Base-by-base conservation (phyloP, 495 filamentous ascomycete genomes). In the Baudoinia panamericana region DNA sequence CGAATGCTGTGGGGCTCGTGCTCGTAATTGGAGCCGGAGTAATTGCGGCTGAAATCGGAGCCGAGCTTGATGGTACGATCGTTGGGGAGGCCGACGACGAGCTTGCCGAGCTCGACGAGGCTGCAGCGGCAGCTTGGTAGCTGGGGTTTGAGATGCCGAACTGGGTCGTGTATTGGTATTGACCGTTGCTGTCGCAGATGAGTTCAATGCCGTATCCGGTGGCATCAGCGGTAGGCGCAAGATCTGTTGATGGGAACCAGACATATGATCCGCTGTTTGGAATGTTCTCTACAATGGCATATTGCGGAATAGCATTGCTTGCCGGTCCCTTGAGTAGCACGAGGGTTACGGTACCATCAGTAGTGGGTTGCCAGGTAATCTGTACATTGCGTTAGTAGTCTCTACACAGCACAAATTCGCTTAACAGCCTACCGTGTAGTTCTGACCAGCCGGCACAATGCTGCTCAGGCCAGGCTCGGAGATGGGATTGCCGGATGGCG, bases 81-180 rank as follows among this genome's bases (percentile, higher is more conserved):
- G 20, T 35, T 25, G 30, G 13, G 20, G 35, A 35, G 18, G 29
- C 41, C 28, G 30, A 41, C 25, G 26, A 21, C 20, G 30, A 30
- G 30, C 28, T 35, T 21, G 39, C 35, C 16, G 26, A 45, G 3
- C 21, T 12, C 12, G 45, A 41, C 5, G 42, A 45, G 17, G 42
- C 28, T 5, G 25, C 9, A 9, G 42, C 15, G 5, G 22, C 11
- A 3, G 41, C 8, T 8, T 26, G 24, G 50, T 51, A 51, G 38
- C 44, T 13, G 13, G 34, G 16, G 59, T 74, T 75, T 38, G 58
- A 57, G 58, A 83, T 63, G 52, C 78, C 78, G 61, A 80, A 83
- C 55, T 82, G 78, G 29, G 71, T 73, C 18, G 69, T 70, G 62
- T 71, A 83, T 57, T 83, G 78, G 66, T 75, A 82, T 50, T 67